These are phyloP conservation scores for Nannochloris sp. DNA, from an alignment of 139 green algal species.

Conservation along the genomic window DNA sequence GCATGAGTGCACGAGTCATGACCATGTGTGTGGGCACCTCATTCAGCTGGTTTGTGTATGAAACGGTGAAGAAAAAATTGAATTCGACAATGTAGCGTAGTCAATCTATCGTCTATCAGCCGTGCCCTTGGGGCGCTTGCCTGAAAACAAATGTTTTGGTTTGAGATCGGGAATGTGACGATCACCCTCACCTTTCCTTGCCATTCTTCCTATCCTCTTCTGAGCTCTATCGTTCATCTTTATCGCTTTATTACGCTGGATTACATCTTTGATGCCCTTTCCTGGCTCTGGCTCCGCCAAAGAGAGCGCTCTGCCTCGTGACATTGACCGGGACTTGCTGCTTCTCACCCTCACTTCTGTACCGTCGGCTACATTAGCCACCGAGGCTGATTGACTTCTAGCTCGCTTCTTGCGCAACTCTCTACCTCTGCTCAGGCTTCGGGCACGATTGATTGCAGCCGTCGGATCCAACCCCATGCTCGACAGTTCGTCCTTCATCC, in stretches of 20 bases:
- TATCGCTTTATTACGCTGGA: constrained; percentile 71
- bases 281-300: constrained; percentile 36
- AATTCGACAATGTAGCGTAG: not conserved
- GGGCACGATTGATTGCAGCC: constrained; percentile 55
- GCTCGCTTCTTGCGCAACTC: constrained; percentile 48
- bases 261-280: constrained; percentile 68
- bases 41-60: constrained; percentile 57
- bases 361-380: constrained; percentile 29
- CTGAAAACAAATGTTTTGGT: constrained; percentile 95
- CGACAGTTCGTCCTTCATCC: constrained; percentile 48
- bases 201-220: constrained; percentile 48
- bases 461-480: constrained; percentile 79
- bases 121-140: constrained; percentile 74
- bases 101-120: constrained; percentile 57
- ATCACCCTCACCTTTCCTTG: constrained; percentile 56
- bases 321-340: constrained; percentile 77
- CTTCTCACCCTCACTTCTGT: constrained; percentile 74
- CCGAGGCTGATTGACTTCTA: constrained; percentile 27
- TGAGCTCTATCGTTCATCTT: constrained; percentile 82
- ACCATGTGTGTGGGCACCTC: constrained; percentile 52
- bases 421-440: constrained; percentile 44
- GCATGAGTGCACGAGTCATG: constrained; percentile 39
- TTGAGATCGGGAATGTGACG: constrained; percentile 65
- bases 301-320: constrained; percentile 54
- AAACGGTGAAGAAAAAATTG: constrained; percentile 39